Percentiles rank a stretch among this genome's conserved stretches.
phyloP scores from a whole-genome alignment of 805 yeast genomes.

The Wickerhamomyces silvicola region DNA sequence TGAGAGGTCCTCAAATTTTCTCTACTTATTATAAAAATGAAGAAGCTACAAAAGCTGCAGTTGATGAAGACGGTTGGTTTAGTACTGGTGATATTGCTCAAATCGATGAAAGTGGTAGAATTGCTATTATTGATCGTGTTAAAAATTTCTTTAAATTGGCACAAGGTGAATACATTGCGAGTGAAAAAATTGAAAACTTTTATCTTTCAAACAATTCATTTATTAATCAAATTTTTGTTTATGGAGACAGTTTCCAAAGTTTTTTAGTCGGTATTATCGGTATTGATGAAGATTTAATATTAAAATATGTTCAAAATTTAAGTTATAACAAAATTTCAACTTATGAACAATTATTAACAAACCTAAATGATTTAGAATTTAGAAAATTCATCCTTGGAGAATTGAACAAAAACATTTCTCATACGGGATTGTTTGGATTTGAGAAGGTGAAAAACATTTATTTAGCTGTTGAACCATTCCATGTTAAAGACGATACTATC shows the following conservation, averaged over 20 bases:
- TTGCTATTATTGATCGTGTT: slow-evolving; percentile 64
- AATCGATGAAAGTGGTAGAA: slow-evolving; percentile 45
- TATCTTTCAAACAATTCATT: slow-evolving; percentile 49
- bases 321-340: slow-evolving; percentile 12
- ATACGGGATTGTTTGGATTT: slow-evolving; percentile 37
- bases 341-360: slow-evolving; percentile 15
- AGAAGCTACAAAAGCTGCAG: slow-evolving; percentile 44
- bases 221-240: slow-evolving; percentile 49
- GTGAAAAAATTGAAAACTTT: slow-evolving; percentile 65
- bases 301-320: slow-evolving; percentile 12
- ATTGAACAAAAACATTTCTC: slow-evolving; percentile 31
- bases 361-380: slow-evolving; percentile 26
- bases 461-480: slow-evolving; percentile 46
- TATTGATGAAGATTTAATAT: slow-evolving; percentile 39
- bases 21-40: slow-evolving; percentile 47
- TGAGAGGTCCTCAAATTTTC: slow-evolving; percentile 63
- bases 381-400: slow-evolving; percentile 28
- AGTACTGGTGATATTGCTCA: slow-evolving; percentile 61
- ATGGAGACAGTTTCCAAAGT: slow-evolving; percentile 56
- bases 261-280: slow-evolving; percentile 59
- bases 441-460: slow-evolving; percentile 45
- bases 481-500: slow-evolving; percentile 43
- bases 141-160: slow-evolving; percentile 70
- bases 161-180: slow-evolving; percentile 67
- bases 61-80: slow-evolving; percentile 60